phyloP scores from a whole-genome alignment of 305 asterid species.

The Stenogyne calaminthoides region DNA sequence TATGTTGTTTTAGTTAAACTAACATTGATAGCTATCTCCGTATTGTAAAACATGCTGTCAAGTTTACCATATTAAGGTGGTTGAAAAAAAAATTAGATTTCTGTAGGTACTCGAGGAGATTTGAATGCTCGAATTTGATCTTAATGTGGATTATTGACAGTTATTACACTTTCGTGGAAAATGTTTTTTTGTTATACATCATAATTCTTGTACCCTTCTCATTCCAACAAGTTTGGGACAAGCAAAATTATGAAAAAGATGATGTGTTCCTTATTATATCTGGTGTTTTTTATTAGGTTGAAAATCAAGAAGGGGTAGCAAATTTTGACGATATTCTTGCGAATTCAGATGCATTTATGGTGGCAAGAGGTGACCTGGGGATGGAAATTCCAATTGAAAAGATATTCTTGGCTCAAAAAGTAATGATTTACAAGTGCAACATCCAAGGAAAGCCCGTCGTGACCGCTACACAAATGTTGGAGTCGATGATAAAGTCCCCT shows the following conservation, averaged over 20 bases:
- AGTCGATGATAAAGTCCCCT: conserved; percentile 81
- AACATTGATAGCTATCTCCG: too few species aligned
- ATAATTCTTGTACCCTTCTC: neutral
- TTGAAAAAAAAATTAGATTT: neutral
- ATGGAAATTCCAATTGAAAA: conserved; percentile 78
- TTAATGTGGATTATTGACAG: neutral
- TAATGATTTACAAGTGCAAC: conserved; percentile 72
- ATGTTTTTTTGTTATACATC: neutral
- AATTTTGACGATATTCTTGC: conserved; percentile 72
- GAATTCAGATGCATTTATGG: conserved; percentile 77
- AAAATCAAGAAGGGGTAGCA: conserved; percentile 78
- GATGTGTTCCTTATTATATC: neutral
- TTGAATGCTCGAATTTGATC: neutral
- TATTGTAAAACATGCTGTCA: neutral
- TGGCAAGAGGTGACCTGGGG: conserved; percentile 72
- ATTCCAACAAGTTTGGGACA: neutral
- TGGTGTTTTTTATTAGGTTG: conserved; percentile 42
- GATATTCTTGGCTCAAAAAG: conserved; percentile 73
- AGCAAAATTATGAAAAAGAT: neutral
- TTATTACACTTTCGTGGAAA: neutral
- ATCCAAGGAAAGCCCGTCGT: conserved; percentile 75
- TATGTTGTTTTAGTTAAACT: too few species aligned
- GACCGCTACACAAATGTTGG: conserved; percentile 78
- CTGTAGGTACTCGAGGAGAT: neutral
- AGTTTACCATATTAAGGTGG: neutral